Conservation (phyloP, 2,329 filamentous ascomycete genomes). For the Cladosporium sphaerospermum region DNA sequence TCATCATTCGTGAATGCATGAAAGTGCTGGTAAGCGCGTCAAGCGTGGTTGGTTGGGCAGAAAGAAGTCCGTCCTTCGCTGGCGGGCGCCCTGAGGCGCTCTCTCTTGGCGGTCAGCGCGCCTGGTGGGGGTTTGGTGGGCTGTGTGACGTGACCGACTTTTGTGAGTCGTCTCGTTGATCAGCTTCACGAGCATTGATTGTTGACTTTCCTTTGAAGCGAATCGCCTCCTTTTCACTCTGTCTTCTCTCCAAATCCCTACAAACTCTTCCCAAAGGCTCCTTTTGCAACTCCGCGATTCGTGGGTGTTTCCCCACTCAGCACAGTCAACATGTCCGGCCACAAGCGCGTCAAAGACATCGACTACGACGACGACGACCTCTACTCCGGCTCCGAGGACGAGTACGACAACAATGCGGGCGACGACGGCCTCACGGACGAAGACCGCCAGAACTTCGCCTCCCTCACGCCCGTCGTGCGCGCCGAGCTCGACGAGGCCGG, state of each 20-base stretch:
- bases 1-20: too few species aligned
- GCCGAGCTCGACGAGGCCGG: constrained; percentile 29
- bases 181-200: not conserved
- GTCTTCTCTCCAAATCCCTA: too few species aligned
- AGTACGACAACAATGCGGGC: constrained; percentile 36
- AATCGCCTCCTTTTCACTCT: too few species aligned
- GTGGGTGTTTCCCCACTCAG: too few species aligned
- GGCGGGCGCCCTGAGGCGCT: too few species aligned
- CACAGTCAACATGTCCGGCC: constrained; percentile 28
- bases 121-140: not conserved
- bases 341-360: constrained; percentile 42
- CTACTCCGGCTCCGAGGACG: constrained; percentile 42
- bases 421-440: constrained; percentile 35
- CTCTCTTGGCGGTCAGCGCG: not conserved
- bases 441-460: constrained; percentile 30
- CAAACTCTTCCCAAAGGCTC: too few species aligned
- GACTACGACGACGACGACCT: constrained; percentile 47
- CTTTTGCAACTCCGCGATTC: too few species aligned
- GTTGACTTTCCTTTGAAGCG: too few species aligned
- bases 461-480: constrained; percentile 28
- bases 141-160: not conserved
- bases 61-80: too few species aligned
- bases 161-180: not conserved
- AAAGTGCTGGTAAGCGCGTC: too few species aligned
- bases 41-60: too few species aligned